Evolutionary conservation across 768 basidiomycete genomes (phyloP), one percentile per base, ranked within the genome.

Genomic region (Naganishia friedmannii): DNA sequence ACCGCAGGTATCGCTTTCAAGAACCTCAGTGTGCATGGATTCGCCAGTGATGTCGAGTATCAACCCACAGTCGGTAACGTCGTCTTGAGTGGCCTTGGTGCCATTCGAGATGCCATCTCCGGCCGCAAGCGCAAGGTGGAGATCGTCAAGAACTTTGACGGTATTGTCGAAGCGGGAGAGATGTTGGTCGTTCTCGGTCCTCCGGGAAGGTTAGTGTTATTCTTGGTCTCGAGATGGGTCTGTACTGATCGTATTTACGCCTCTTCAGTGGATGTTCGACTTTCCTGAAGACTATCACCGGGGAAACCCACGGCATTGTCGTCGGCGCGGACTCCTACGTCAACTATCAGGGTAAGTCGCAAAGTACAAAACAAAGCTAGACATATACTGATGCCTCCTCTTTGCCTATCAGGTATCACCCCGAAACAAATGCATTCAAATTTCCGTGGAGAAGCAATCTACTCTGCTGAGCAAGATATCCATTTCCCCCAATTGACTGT

Each of bases 151-250:
- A 85, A 83, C 17, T 87, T 90, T 70, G 86, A 88, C 48, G 89
- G 89, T 10, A 83, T 86, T 1, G 83, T 90, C 15, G 83, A 85
- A 4, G 86, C 88, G 0, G 88, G 89, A 19, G 89, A 91, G 81
- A 90, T 91, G 91, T 88, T 90, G 76, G 85, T 85, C 65, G 82
- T 83, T 2, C 81, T 82, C 19, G 79, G 83, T 51, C 82, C 83
- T 66, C 83, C 84, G 4, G 83, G 84, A 76, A 75, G 74, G 78
- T 78, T 65, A 69, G 77, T 74, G 28, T 1, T 55, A n/a, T 31
- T 34, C 34, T 39, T n/a, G n/a, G 13, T 12, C 42, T 57, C 5
- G 17, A 21, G 21, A n/a, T 31, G 12, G 28, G 28, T 55, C 7
- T 31, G n/a, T 51, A 21, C 23, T n/a, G 48, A 39, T 26, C 37